These are phyloP conservation scores for Juglanconis oblonga DNA, from an alignment of 2,329 filamentous ascomycete genomes.

Conservation along the genomic window DNA sequence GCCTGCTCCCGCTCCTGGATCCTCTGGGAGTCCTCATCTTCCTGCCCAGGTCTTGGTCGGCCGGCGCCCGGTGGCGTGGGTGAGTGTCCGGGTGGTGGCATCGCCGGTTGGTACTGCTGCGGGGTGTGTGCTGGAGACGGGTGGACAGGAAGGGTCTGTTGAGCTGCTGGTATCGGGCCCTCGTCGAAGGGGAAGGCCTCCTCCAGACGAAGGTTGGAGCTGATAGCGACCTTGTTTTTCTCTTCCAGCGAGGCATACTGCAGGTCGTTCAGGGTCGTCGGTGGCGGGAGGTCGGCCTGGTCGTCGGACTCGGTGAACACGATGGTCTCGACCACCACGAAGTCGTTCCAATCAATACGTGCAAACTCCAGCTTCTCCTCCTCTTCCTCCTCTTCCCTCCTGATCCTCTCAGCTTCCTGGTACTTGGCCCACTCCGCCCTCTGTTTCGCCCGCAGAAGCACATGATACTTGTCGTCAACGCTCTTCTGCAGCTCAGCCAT, in stretches of 20 bases:
- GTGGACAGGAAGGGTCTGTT: conserved; percentile 44
- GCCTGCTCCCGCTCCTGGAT: conserved; percentile 63
- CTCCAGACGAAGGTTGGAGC: conserved; percentile 80
- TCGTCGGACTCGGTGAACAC: conserved; percentile 89
- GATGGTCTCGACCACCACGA: conserved; percentile 92
- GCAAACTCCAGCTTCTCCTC: conserved; percentile 73
- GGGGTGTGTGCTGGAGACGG: conserved; percentile 35
- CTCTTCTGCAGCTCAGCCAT: conserved; percentile 72
- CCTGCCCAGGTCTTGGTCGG: conserved; percentile 41
- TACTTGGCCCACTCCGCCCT: conserved; percentile 84
- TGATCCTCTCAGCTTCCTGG: conserved; percentile 79
- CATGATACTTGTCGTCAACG: conserved; percentile 72
- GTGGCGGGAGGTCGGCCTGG: conserved; percentile 78
- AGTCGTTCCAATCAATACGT: conserved; percentile 97
- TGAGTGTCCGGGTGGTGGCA: conserved; percentile 25
- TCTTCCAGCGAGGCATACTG: conserved; percentile 94
- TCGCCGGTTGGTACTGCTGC: conserved; percentile 28
- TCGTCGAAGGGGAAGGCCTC: conserved; percentile 88
- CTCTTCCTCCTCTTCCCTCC: conserved; percentile 84
- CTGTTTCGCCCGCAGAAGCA: conserved; percentile 77
- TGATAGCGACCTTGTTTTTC: conserved; percentile 85
- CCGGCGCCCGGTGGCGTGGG: conserved; percentile 36
- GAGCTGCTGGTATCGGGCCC: conserved; percentile 38
- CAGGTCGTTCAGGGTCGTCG: conserved; percentile 84
- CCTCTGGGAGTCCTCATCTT: conserved; percentile 59